These are phyloP conservation scores for Nannochloris sp. DNA, from an alignment of 139 green algal species.

Conservation along the genomic window DNA sequence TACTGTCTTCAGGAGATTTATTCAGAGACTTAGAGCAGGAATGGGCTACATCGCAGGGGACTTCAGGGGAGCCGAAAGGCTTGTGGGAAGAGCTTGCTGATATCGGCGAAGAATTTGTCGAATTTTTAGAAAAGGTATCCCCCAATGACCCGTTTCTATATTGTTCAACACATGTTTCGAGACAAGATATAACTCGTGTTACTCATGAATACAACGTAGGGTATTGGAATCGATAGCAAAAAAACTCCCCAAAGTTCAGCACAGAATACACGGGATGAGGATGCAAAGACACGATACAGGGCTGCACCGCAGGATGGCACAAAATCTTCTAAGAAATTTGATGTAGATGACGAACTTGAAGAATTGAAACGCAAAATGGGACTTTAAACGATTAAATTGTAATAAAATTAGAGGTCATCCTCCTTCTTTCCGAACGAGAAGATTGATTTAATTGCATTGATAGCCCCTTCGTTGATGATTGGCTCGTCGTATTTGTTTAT, in stretches of 20 bases:
- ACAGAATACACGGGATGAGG: background rate
- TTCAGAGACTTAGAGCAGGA: constrained; percentile 52
- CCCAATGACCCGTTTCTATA: background rate
- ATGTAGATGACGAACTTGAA: constrained; percentile 34
- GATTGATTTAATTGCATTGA: constrained; percentile 44
- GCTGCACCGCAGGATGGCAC: background rate
- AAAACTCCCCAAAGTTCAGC: background rate
- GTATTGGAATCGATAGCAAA: too few species aligned
- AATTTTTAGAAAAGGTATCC: constrained; percentile 44
- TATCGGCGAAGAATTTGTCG: constrained; percentile 54
- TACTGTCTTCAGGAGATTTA: constrained; percentile 40
- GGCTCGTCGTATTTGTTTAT: constrained; percentile 89
- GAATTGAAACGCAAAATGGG: constrained; percentile 40
- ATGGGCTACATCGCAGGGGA: constrained; percentile 13
- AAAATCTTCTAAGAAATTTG: constrained; percentile 8
- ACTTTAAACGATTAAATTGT: constrained; percentile 7
- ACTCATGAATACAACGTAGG: too few species aligned
- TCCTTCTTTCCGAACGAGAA: constrained; percentile 38
- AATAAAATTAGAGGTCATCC: constrained; percentile 15
- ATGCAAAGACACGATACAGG: too few species aligned
- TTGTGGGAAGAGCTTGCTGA: constrained; percentile 48
- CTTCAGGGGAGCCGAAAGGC: constrained; percentile 14
- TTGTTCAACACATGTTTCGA: background rate
- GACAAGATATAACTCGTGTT: background rate
- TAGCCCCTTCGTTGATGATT: constrained; percentile 79